Evolutionary conservation across 352 stramenopile genomes (phyloP).

Genomic region (Pythium brachiatum): DNA sequence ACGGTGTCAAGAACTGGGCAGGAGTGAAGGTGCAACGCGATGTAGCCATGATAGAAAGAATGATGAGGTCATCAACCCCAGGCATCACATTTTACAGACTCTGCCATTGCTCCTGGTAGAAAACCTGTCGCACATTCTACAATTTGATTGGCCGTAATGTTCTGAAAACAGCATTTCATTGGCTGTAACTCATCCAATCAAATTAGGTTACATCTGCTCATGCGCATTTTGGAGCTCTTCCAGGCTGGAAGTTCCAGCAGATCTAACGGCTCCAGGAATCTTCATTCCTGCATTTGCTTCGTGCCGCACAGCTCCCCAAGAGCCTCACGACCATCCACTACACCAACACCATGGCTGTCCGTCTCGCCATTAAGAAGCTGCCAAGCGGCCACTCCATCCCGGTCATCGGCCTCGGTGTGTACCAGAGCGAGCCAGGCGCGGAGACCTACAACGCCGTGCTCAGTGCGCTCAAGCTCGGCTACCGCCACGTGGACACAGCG

Average conservation of each 20-base stretch:
- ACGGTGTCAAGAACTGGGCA: constrained; percentile 8
- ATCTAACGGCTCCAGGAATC: neutral
- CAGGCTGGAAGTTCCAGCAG: neutral
- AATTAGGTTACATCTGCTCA: neutral
- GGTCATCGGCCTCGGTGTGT: constrained; percentile 49
- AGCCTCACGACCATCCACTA: neutral
- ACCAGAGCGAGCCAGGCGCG: constrained; percentile 40
- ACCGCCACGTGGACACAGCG: constrained; percentile 89
- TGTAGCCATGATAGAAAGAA: neutral
- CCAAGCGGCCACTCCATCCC: constrained; percentile 50
- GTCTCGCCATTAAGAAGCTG: constrained; percentile 32
- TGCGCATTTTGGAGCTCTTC: too few relatives aligned
- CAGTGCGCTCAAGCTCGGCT: constrained; percentile 63
- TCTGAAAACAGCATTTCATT: neutral
- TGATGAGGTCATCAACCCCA: neutral
- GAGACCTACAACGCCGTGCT: constrained; percentile 56
- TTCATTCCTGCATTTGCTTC: constrained; percentile 6
- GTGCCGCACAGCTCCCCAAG: neutral
- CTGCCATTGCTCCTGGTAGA: neutral
- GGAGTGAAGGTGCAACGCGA: too few relatives aligned
- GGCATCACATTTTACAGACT: neutral
- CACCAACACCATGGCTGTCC: constrained; percentile 8
- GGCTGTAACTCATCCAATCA: neutral
- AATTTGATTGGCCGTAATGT: neutral
- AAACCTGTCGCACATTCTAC: neutral